A percentile compares a stretch with the other conserved stretches of the same genome.
Evolutionary conservation across 495 filamentous ascomycete genomes (phyloP).

Genomic region (Talaromyces proteolyticus): DNA sequence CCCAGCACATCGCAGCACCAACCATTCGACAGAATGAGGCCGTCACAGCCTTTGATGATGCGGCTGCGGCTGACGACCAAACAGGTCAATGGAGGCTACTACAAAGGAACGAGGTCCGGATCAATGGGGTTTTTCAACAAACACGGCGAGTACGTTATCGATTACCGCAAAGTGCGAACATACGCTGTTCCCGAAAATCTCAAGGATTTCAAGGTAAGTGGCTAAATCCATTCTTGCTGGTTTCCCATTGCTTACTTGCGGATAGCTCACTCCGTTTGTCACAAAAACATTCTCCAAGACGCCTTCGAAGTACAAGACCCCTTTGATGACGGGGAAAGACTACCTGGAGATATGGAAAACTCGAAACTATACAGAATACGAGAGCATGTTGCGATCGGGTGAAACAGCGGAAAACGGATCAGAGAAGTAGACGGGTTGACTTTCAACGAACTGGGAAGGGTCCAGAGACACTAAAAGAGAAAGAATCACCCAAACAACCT

Average conservation of each 20-base stretch:
- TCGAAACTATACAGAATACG: background rate
- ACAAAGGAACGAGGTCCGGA: slow-evolving; percentile 90
- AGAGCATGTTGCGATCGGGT: no score
- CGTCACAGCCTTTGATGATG: slow-evolving; percentile 62
- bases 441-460: no score
- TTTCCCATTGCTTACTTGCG: background rate
- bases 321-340: slow-evolving; percentile 28
- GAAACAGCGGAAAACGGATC: no score
- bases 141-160: slow-evolving; percentile 75
- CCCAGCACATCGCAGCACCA: no score
- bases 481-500: no score
- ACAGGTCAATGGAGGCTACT: slow-evolving; percentile 85
- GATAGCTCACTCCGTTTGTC: slow-evolving; percentile 83
- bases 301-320: slow-evolving; percentile 26
- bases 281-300: slow-evolving; percentile 52
- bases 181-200: slow-evolving; percentile 73
- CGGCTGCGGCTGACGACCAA: slow-evolving; percentile 82
- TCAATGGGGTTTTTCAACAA: slow-evolving; percentile 82
- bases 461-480: no score
- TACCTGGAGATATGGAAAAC: slow-evolving; percentile 33
- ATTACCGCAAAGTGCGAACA: slow-evolving; percentile 82
- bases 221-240: no score
- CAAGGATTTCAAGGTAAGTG: slow-evolving; percentile 62
- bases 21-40: slow-evolving; percentile 45
- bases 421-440: no score